Evolutionary conservation across 2,329 filamentous ascomycete genomes (phyloP), one percentile per base, ranked within the genome.

Genomic region (Trichoderma endophyticum): DNA sequence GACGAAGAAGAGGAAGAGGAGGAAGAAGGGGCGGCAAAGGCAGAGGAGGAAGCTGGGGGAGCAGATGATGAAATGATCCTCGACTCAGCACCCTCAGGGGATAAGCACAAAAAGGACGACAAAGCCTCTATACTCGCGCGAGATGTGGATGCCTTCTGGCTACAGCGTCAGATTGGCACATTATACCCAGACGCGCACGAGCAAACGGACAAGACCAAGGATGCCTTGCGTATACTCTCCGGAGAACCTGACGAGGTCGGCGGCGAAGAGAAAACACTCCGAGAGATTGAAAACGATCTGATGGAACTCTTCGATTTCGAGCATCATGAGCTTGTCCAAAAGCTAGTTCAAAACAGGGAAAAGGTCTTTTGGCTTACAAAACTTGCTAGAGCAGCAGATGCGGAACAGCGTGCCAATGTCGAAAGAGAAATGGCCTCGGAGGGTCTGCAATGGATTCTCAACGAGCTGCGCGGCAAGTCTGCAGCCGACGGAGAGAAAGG

Each of bases 291-390:
- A 79, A 99, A 99, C 81, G 96, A 99, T 74, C 86, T 99, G 72
- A 98, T 98, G 93, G 96, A 98, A 77, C 88, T 99, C 0, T 98
- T 99, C 77, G 96, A 99, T 78, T 99, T 97, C 78, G 95, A 98
- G 77, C 93, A 98, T 78, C 94, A 97, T 73, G 94, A 98, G 75
- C 87, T 98, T 70, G 96, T 98, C 30, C 91, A 93, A 75, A 95
- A 94, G 81, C 87, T 99, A 18, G 94, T 98, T 71, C 90, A 92
- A 76, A 99, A 99, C 81, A 89, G 94, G 71, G 93, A 98, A 77
- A 97, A 96, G 84, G 90, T 99, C 71, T 93, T 97, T 12, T 99
- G 97, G 96, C 92, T 97, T 54, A 98, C 95, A 12, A 90, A 90
- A 76, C 91, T 97, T 84, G 92, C 94, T 62, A 89, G 91, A 77